phyloP scores from a whole-genome alignment of 345 rosid genomes.

The Eutrema heterophyllum region DNA sequence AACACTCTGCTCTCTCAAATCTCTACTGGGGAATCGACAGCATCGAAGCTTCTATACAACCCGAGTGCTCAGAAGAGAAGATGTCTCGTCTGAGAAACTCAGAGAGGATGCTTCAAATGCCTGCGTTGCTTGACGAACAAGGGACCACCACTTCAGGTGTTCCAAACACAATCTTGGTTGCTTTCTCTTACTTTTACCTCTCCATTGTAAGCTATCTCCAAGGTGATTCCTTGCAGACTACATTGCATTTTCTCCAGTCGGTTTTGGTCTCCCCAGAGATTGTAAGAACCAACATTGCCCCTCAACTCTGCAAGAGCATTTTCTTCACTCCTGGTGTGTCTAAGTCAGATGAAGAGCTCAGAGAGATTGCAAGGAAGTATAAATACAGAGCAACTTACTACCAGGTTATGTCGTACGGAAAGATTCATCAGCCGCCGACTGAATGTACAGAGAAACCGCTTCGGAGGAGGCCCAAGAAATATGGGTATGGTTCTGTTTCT shows the following conservation, averaged over 20 bases:
- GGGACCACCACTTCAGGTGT: constrained; percentile 59
- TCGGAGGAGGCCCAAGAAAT: background rate
- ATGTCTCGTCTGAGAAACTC: constrained; percentile 37
- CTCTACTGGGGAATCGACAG: constrained; percentile 71
- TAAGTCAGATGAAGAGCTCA: constrained; percentile 30
- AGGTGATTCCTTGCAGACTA: constrained; percentile 62
- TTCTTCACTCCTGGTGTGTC: constrained; percentile 29
- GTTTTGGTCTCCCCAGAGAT: constrained; percentile 51
- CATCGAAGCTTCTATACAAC: constrained; percentile 53
- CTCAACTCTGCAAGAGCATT: constrained; percentile 43
- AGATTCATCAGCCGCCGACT: constrained; percentile 31
- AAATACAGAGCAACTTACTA: constrained; percentile 73
- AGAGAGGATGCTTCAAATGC: constrained; percentile 82
- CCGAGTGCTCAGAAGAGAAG: constrained; percentile 36
- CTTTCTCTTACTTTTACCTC: constrained; percentile 52
- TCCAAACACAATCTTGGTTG: constrained; percentile 41
- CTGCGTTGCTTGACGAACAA: constrained; percentile 77
- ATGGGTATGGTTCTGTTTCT: constrained; percentile 11
- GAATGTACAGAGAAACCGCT: constrained; percentile 19
- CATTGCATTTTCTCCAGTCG: constrained; percentile 68
- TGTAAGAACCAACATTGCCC: constrained; percentile 41
- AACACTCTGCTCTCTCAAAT: constrained; percentile 61
- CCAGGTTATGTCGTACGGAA: constrained; percentile 56
- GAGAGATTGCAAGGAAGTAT: constrained; percentile 48
- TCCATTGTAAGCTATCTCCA: constrained; percentile 54